Evolutionary conservation across 306 rosid species (phyloP).

Genomic region (Psophocarpus tetragonolobus): DNA sequence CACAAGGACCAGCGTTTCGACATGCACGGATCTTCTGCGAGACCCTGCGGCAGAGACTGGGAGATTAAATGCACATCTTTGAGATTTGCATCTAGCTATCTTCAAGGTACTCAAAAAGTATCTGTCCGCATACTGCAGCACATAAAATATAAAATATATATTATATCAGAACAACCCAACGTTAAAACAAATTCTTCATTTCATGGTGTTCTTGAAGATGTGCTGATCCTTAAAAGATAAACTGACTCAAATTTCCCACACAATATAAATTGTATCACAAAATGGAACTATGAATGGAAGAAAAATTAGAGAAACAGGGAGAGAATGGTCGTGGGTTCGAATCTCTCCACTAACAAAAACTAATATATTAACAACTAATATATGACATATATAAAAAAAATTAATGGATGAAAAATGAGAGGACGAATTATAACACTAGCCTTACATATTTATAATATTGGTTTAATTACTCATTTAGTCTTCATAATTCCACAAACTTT

Average conservation of each 20-base stretch:
- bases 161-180: conserved; percentile 26
- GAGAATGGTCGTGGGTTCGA: too few species aligned
- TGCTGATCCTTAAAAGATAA: background rate
- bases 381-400: too few species aligned
- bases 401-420: conserved; percentile 5
- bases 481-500: too few species aligned
- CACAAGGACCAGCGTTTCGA: conserved; percentile 62
- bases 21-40: conserved; percentile 52
- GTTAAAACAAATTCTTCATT: background rate
- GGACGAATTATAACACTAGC: background rate
- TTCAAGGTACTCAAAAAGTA: conserved; percentile 53
- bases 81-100: conserved; percentile 69
- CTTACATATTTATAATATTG: background rate
- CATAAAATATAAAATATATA: background rate
- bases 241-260: background rate
- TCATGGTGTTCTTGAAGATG: background rate
- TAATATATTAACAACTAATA: too few species aligned
- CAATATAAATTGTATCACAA: background rate
- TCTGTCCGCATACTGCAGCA: conserved; percentile 46
- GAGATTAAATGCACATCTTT: conserved; percentile 39
- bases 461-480: too few species aligned
- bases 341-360: too few species aligned
- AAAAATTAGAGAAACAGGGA: background rate
- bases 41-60: conserved; percentile 26
- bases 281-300: background rate